These are phyloP conservation scores for Dioszegia hungarica DNA, from an alignment of 768 basidiomycete species.

Conservation along the genomic window DNA sequence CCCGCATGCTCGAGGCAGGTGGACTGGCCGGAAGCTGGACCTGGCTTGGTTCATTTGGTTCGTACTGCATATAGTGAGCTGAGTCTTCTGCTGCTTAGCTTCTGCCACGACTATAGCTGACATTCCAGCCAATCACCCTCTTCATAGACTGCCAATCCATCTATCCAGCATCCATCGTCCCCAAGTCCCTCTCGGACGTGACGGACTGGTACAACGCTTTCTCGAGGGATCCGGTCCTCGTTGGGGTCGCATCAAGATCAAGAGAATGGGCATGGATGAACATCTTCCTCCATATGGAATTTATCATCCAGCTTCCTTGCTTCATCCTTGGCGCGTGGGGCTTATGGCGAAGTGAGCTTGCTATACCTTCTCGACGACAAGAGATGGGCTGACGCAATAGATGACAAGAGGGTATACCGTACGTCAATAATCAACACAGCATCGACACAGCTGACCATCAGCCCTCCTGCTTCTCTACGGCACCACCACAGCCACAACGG, in stretches of 20 bases:
- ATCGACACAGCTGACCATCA: constrained; percentile 5
- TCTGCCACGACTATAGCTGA: background rate
- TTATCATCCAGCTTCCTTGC: constrained; percentile 62
- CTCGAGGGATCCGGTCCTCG: constrained; percentile 65
- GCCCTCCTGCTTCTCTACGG: constrained; percentile 65
- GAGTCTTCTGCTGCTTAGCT: no score
- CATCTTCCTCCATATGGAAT: constrained; percentile 54
- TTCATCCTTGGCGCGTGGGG: constrained; percentile 61
- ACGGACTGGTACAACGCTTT: constrained; percentile 56
- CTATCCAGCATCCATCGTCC: constrained; percentile 53
- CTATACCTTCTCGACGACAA: no score
- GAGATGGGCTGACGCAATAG: no score
- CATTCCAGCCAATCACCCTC: constrained; percentile 50
- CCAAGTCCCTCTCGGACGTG: constrained; percentile 53
- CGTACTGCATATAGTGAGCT: constrained; percentile 59
- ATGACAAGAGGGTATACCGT: constrained; percentile 45
- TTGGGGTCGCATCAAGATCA: constrained; percentile 48
- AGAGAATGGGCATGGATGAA: constrained; percentile 50
- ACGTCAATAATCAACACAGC: constrained; percentile 3
- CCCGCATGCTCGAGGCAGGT: background rate
- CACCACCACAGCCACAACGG: constrained; percentile 72
- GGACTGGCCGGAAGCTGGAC: constrained; percentile 29
- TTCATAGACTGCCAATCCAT: constrained; percentile 67
- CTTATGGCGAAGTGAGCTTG: constrained; percentile 40
- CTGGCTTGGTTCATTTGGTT: constrained; percentile 67